Evolutionary conservation across 108 stramenopile species (phyloP), one percentile per base, ranked within the genome.

Genomic region (Cylindrotheca closterium): DNA sequence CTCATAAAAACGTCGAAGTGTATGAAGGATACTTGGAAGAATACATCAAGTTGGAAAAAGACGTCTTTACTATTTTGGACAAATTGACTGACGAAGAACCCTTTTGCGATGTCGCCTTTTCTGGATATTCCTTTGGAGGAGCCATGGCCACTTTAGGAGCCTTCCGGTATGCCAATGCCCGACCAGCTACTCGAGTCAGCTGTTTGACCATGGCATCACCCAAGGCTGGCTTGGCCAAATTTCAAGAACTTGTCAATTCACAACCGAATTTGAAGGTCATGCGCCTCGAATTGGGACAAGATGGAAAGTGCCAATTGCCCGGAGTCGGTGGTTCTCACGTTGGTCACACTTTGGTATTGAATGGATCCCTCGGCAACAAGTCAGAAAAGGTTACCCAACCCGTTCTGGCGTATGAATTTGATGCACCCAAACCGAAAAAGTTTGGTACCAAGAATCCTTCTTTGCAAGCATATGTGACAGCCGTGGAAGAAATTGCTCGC

Each of bases 91-190:
- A 82, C 17, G 74, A 82, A 45, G 78, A 86, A 53, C 91, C 91
- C 25, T 92, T 92, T 60, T 87, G 74, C 56, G 87, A 92, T 56
- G 75, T 87, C 32, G 79, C 79, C 60, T 84, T 92, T 60, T 77
- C 87, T 2, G 91, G 91, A 1, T 79, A 87, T 58, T 84, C 83
- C 47, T 88, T 81, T 54, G 91, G 87, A 7, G 86, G 60, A 0
- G 82, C 78, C 0, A 47, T 92, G 49, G 85, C 87, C 19, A 87
- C 84, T 3, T 57, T 92, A 55, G 87, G 72, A 21, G 79, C 80
- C 1, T 59, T 73, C 17, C 67, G 83, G 47, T 92, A 86, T 63
- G 79, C 91, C 26, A 77, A 60, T 19, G 60, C 65, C 10, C 74
- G 84, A 23, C 76, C 85, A 2, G 75, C 67, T 60, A 62, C 85